Base-by-base conservation (phyloP, 2,329 filamentous ascomycete species). In the Talaromyces funiculosus region DNA sequence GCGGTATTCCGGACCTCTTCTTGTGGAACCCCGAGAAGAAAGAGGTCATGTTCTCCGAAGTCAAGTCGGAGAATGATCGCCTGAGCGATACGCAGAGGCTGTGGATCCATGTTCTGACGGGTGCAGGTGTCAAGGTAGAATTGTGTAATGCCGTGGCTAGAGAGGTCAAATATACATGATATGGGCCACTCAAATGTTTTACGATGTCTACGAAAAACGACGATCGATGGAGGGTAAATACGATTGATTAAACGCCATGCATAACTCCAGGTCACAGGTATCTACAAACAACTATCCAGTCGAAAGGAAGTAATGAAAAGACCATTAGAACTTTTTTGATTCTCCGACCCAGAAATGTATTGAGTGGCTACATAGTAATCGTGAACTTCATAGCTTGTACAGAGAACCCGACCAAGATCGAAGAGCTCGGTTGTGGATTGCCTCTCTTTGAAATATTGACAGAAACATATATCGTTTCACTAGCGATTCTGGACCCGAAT, bases 81-180 rank as follows among this genome's bases (percentile, higher is more conserved):
- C 79, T 99, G 69, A 97, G 93, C 75, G 94, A 99, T 78, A 96
- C 92, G 18, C 94, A 99, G 78, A 81, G 94, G 67, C 82, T 99
- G 66, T 99, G 94, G 94, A 96, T 97, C 68, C 90, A 97, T 79
- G 91, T 97, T 7, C 81, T 99, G 57, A 88, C 87, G 7, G 87
- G 88, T 1, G 92, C 92, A 1, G 93, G 94, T 2, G 83, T 97
- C 40, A 84, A 82, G 66, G 93, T 97, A 29, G 92, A 96, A 67
- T 79, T 97, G 65, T 95, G 84, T 66, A 82, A 85, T 74, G 85
- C 84, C 24, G 80, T 86, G 65, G 84, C 85, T 6, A 80, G 73
- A 65, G 83, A 86, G 69, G 80, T 86, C 4, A 73, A 72, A 59
- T 64, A 57, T 35, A 51, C 35, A 31, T 54, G 8, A 60, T 22